Evolutionary conservation across 2,329 filamentous ascomycete species (phyloP), one percentile per base, ranked within the genome.

Genomic region (Pseudogymnoascus sp.): DNA sequence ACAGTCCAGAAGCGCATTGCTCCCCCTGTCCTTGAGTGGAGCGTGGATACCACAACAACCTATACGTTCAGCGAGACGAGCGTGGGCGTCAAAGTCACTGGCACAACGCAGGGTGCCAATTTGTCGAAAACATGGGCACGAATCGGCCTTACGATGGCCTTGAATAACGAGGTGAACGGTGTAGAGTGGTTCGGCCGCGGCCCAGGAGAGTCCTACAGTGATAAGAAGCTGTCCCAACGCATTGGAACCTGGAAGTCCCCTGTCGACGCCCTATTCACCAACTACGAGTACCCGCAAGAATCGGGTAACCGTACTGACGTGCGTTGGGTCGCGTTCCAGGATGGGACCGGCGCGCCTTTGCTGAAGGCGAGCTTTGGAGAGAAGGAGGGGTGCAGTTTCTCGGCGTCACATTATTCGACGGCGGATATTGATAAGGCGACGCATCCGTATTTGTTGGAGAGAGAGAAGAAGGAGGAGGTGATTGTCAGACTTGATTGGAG

Each of bases 241-340:
- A 74, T 88, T 3, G 86, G 84, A 5, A 81, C 79, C 60, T 86
- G 79, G 74, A 75, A 76, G 2, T 68, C 72, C 10, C 68, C 68
- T 0, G 75, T 85, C 1, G 80, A 83, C 57, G 76, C 80, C 1
- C 75, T 90, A 0, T 83, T 81, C 71, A 77, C 81, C 1, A 78
- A 82, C 47, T 89, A 88, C 70, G 87, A 90, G 67, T 86, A 83
- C 63, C 87, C 87, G 0, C 87, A 90, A 72, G 87, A 90, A 65
- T 80, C 78, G 34, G 84, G 85, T 0, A 89, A 89, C 71, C 78
- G 84, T 16, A 86, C 82, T 0, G 86, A 89, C 68, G 82, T 83
- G 1, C 77, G 83, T 1, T 88, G 84, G 82, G 78, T 88, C 3
- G 77, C 79, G 71, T 76, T 83, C 62, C 69, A 71, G 4, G 71